Base-by-base conservation (phyloP, 225 moss, liverwort and hornwort genomes). In the Marchantia polymorpha region DNA sequence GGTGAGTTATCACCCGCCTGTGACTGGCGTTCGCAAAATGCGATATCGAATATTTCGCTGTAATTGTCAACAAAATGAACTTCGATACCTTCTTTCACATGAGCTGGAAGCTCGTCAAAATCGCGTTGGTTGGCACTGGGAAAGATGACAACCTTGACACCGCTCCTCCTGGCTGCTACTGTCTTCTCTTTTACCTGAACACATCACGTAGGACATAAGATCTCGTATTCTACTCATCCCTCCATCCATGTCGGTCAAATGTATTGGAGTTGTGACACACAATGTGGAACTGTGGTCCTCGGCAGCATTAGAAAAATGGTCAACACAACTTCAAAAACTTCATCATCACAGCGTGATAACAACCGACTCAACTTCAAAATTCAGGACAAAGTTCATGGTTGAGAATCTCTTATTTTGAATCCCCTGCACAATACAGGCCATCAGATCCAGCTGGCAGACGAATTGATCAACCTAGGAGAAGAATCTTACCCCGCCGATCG, bases 21-120 rank as follows among this genome's bases (percentile, higher is more conserved):
- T 2, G 64, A 52, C 7, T 19, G 15, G 17, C 63, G 71, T 48
- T 79, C 85, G 29, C 85, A 92, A 83, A 97, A 97, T 23, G 91
- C 92, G 23, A 97, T 88, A 0, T 82, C 81, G 72, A 90, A 97
- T 68, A 97, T 93, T 77, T 97, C 94, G 65, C 87, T 88, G 53
- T 94, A 97, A 81, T 87, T 90, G 78, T 97, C 93, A 73, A 97
- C 96, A 85, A 97, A 97, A 84, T 94, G 90, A 46, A 93, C 96
- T 66, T 92, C 92, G 10, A 97, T 75, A 39, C 92, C 93, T 78
- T 92, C 93, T 80, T 90, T 93, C 71, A 97, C 94, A 86, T 94
- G 94, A 46, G 93, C 84, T 10, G 93, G 92, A 84, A 97, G 96
- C 83, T 97, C 96, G 6, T 93, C 89, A 70, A 81, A 97, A 82